Evolutionary conservation across 805 yeast species (phyloP).

Genomic region (Metschnikowia orientalis): DNA sequence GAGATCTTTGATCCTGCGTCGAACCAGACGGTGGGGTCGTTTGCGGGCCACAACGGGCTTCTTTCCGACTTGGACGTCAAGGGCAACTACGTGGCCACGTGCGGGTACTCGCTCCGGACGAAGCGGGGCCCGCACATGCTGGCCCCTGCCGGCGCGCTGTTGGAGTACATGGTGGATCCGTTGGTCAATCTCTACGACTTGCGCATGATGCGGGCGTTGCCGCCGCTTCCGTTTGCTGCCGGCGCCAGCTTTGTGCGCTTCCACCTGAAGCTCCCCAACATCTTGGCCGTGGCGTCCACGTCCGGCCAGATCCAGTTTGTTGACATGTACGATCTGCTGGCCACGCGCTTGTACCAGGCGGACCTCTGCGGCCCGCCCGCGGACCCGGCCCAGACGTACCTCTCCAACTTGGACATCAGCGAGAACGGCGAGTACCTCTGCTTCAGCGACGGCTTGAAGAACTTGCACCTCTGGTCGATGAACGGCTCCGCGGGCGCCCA

Average conservation of each 20-base stretch:
- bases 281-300: constrained; percentile 67
- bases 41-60: constrained; percentile 56
- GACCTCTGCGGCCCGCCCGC: constrained; percentile 33
- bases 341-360: constrained; percentile 61
- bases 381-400: constrained; percentile 19
- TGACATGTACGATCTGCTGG: constrained; percentile 77
- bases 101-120: constrained; percentile 71
- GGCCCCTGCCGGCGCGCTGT: constrained; percentile 7
- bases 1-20: constrained; percentile 61
- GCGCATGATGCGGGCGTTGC: constrained; percentile 60
- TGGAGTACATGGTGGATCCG: constrained; percentile 55
- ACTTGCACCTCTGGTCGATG: constrained; percentile 65
- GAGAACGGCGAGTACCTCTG: constrained; percentile 74
- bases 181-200: constrained; percentile 79
- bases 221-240: constrained; percentile 84
- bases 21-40: constrained; percentile 44
- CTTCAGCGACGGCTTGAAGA: constrained; percentile 60
- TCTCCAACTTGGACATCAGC: constrained; percentile 52
- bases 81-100: constrained; percentile 67
- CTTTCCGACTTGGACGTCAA: constrained; percentile 61
- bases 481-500: constrained; percentile 23
- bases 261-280: constrained; percentile 82
- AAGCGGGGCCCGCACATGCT: constrained; percentile 35
- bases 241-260: constrained; percentile 83
- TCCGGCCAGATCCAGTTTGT: constrained; percentile 82